These are phyloP conservation scores for Bruguiera gymnorhiza DNA, from an alignment of 345 rosid genomes.

Conservation along the genomic window DNA sequence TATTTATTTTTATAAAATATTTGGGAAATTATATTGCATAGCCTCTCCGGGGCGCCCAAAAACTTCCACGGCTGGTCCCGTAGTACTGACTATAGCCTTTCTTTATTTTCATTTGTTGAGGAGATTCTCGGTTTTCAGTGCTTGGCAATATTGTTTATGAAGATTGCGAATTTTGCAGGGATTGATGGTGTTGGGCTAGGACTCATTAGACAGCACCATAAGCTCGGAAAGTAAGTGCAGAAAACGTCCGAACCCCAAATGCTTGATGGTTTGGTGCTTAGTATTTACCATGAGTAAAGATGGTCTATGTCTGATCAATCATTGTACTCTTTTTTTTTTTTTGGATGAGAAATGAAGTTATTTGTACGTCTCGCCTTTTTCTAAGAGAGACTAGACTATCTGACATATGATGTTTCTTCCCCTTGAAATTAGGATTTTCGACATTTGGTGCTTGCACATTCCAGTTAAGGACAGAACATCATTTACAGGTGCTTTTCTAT, in stretches of 20 bases:
- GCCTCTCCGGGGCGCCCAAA: too few species aligned
- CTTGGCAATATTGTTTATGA: background rate
- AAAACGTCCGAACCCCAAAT: too few species aligned
- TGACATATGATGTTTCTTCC: background rate
- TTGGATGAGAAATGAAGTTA: too few species aligned
- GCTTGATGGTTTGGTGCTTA: background rate
- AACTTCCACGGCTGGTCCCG: too few species aligned
- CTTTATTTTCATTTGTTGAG: background rate
- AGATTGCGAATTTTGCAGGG: constrained; percentile 28
- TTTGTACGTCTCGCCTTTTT: too few species aligned
- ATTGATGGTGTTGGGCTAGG: constrained; percentile 71
- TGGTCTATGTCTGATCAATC: too few species aligned
- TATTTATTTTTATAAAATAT: too few species aligned
- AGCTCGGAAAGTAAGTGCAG: constrained; percentile 55
- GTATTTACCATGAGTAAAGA: too few species aligned
- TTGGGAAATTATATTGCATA: too few species aligned
- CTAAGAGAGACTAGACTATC: background rate
- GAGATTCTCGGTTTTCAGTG: background rate
- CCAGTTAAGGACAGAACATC: constrained; percentile 69
- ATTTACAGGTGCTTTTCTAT: constrained; percentile 41
- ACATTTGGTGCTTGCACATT: constrained; percentile 75
- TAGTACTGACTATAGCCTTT: too few species aligned
- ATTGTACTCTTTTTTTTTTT: background rate
- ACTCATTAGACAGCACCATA: constrained; percentile 45
- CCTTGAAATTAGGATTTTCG: constrained; percentile 50